phyloP scores from a whole-genome alignment of 2,329 filamentous ascomycete genomes.

The Ophiocordyceps camponoti-floridani region DNA sequence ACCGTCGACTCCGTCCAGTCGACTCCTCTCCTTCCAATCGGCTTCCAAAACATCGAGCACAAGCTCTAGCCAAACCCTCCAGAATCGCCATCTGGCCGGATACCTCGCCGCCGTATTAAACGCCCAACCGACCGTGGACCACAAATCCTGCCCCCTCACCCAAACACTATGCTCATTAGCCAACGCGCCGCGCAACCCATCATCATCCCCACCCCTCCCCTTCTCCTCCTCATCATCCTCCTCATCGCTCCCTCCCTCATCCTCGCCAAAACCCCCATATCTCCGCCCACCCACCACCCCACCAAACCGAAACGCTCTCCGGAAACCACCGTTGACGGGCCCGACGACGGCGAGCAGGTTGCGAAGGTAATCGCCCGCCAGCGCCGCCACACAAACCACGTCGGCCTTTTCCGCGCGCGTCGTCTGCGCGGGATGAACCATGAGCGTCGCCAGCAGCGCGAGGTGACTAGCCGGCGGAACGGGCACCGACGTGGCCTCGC shows the following conservation, averaged over 20 bases:
- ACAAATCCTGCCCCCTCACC: slow-evolving; percentile 68
- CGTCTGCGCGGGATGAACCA: slow-evolving; percentile 66
- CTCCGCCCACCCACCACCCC: slow-evolving; percentile 10
- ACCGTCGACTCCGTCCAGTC: slow-evolving; percentile 22
- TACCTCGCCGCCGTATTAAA: slow-evolving; percentile 72
- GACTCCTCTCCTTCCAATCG: slow-evolving; percentile 44
- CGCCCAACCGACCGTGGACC: slow-evolving; percentile 77
- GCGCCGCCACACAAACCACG: slow-evolving; percentile 42
- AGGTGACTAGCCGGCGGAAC: slow-evolving; percentile 58
- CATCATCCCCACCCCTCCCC: too few relatives aligned
- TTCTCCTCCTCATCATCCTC: slow-evolving; percentile 27
- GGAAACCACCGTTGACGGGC: slow-evolving; percentile 50
- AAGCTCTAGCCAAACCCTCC: slow-evolving; percentile 63
- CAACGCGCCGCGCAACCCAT: slow-evolving; percentile 36
- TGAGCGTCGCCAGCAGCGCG: slow-evolving; percentile 60
- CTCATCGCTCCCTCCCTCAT: slow-evolving; percentile 18
- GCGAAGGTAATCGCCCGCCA: slow-evolving; percentile 53
- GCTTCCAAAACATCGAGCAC: slow-evolving; percentile 62
- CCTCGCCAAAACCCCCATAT: slow-evolving; percentile 13
- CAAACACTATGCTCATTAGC: slow-evolving; percentile 52
- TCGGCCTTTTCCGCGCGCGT: slow-evolving; percentile 48
- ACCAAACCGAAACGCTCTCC: slow-evolving; percentile 54
- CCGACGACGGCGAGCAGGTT: slow-evolving; percentile 48
- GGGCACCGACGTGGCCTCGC: slow-evolving; percentile 23
- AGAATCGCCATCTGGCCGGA: slow-evolving; percentile 60